Percentiles rank a stretch among this genome's conserved stretches.
These are phyloP conservation scores for Pseudogymnoascus sp. DNA, from an alignment of 2,329 filamentous ascomycete genomes.

Conservation along the genomic window DNA sequence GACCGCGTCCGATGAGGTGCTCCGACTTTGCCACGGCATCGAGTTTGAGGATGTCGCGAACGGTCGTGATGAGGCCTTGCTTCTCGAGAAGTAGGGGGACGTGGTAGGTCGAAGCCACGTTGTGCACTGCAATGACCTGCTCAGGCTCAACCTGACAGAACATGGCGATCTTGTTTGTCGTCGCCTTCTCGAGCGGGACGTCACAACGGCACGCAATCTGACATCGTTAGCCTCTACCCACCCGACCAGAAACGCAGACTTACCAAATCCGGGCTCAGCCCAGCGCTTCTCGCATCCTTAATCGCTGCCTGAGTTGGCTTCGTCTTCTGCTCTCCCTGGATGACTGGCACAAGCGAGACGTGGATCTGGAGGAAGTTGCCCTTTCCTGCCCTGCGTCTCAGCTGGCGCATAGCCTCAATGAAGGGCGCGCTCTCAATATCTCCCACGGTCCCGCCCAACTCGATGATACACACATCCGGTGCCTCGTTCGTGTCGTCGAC, in stretches of 20 bases:
- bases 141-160: conserved; percentile 80
- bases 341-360: conserved; percentile 76
- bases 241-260: conserved; percentile 15
- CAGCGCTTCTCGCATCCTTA: conserved; percentile 67
- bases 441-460: conserved; percentile 53
- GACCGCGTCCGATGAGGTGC: conserved; percentile 51
- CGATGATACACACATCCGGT: conserved; percentile 88
- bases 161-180: conserved; percentile 78
- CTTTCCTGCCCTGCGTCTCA: conserved; percentile 62
- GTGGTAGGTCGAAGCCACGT: conserved; percentile 87
- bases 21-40: conserved; percentile 45
- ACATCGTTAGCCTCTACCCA: conserved; percentile 12
- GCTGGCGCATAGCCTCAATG: conserved; percentile 74
- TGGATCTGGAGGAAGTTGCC: conserved; percentile 83
- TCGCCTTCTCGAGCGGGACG: conserved; percentile 59
- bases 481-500: conserved; percentile 75
- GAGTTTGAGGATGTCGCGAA: conserved; percentile 58
- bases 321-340: conserved; percentile 71
- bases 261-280: conserved; percentile 58
- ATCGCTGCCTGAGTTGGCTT: conserved; percentile 94
- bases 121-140: conserved; percentile 81
- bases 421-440: conserved; percentile 86
- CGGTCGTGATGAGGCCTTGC: conserved; percentile 63
- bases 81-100: conserved; percentile 86
- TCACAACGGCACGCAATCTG: conserved; percentile 91